Conservation (phyloP, 768 basidiomycete species). For the Rhodotorula diobovata region DNA sequence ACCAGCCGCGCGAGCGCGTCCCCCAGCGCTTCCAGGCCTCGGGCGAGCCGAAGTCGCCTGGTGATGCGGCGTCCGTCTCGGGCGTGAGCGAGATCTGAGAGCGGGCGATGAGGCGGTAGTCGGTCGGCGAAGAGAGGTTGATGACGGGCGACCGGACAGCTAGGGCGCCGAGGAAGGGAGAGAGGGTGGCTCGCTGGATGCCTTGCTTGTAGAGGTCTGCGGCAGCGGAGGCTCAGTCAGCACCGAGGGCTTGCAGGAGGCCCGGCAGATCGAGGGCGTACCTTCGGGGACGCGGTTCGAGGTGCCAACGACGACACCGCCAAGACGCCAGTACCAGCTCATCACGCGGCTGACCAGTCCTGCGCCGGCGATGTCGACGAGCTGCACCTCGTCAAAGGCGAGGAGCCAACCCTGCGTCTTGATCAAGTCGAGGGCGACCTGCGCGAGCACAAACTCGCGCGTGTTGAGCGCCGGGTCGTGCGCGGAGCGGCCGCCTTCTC, state of each 20-base stretch:
- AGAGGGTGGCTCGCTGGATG: constrained; percentile 58
- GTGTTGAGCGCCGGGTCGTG: constrained; percentile 35
- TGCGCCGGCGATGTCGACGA: constrained; percentile 61
- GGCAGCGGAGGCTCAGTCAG: constrained; percentile 32
- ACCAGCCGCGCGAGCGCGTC: constrained; percentile 37
- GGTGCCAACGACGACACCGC: constrained; percentile 55
- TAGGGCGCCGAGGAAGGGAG: constrained; percentile 58
- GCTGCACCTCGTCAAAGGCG: constrained; percentile 61
- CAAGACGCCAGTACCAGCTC: constrained; percentile 63
- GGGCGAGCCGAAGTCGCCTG: constrained; percentile 24
- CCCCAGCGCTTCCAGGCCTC: constrained; percentile 39
- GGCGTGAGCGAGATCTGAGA: constrained; percentile 6
- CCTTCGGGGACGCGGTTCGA: constrained; percentile 43
- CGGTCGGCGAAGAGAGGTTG: constrained; percentile 52
- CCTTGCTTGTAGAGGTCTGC: constrained; percentile 60
- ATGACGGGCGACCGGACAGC: constrained; percentile 57
- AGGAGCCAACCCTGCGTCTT: constrained; percentile 54
- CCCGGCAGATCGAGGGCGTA: constrained; percentile 12
- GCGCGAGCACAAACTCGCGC: constrained; percentile 51
- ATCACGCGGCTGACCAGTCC: constrained; percentile 55
- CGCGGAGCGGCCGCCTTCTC: constrained; percentile 47
- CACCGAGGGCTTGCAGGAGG: neutral
- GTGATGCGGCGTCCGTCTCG: constrained; percentile 2
- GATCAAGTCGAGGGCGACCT: constrained; percentile 53
- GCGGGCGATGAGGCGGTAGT: constrained; percentile 50